Percentiles rank a stretch among this genome's conserved stretches.
phyloP scores from a whole-genome alignment of 768 basidiomycete genomes.

The Termitomyces heimii region DNA sequence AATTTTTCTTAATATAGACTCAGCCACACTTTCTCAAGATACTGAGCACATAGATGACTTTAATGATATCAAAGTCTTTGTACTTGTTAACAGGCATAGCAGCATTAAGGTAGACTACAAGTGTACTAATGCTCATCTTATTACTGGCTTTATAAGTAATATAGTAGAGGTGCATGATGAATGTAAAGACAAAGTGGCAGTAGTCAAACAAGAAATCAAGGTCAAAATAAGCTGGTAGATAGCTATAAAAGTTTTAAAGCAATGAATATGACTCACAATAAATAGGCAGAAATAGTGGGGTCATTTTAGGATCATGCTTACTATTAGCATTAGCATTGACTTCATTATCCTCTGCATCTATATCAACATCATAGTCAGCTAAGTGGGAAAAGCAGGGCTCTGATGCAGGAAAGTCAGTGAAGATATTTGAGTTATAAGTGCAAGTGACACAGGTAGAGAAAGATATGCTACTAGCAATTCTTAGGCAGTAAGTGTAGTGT shows the following conservation, averaged over 20 bases:
- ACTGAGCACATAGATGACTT: slow-evolving; percentile 53
- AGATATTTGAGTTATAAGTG: slow-evolving; percentile 13
- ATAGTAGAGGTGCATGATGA: too few species aligned
- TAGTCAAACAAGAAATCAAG: slow-evolving; percentile 50
- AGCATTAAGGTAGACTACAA: slow-evolving; percentile 69
- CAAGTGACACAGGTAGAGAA: too few species aligned
- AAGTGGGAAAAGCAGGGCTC: slow-evolving; percentile 16
- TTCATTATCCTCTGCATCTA: slow-evolving; percentile 8
- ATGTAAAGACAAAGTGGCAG: slow-evolving; percentile 54
- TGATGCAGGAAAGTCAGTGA: too few species aligned
- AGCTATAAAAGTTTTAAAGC: too few species aligned
- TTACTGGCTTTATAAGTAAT: slow-evolving; percentile 62
- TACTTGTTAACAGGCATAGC: slow-evolving; percentile 74
- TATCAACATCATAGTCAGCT: background rate
- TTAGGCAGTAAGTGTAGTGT: too few species aligned
- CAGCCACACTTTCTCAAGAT: slow-evolving; percentile 40
- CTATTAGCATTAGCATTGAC: slow-evolving; percentile 19
- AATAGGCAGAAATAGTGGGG: background rate
- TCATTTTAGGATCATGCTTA: slow-evolving; percentile 22
- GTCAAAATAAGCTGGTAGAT: too few species aligned
- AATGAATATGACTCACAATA: background rate
- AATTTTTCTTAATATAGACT: slow-evolving; percentile 48
- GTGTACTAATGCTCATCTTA: slow-evolving; percentile 62
- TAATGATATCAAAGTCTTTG: slow-evolving; percentile 74
- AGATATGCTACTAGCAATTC: too few species aligned